Evolutionary conservation across 192 early-diverging fungal genomes (phyloP), one percentile per base, ranked within the genome.

Genomic region (Linnemannia zychae): DNA sequence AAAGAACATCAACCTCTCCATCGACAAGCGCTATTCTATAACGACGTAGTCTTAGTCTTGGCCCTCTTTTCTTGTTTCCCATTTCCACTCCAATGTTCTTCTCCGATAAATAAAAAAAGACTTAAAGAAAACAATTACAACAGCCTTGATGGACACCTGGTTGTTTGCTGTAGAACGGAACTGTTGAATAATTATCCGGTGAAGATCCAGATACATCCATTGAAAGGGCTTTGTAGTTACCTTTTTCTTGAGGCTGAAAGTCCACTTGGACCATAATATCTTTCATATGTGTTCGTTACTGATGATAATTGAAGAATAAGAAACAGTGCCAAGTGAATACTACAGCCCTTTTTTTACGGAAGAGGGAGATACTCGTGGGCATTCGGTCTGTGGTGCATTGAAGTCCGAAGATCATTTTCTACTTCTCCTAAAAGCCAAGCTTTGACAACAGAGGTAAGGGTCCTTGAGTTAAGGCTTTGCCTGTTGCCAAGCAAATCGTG

Each of bases 41-140:
- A 0, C 57, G 57, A 63, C 28, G 13, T 13, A 63, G 57, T 28
- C 22, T 24, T 22, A 57, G 24, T 22, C 57, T 63, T 63, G 24
- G 20, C 22, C 28, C 4, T 13, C 31, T 28, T 60, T 60, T 4
- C 11, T 53, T 57, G 2, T 28, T 63, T 31, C 22, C 24, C 15
- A 63, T 28, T 24, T 57, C n/a, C 4, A 24, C 57, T 28, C 4
- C 28, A 63, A 63, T 57, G n/a, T 31, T 31, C 57, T 28, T 31
- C 52, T 57, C n/a, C 57, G 57, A 63, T 63, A 63, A 63, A 63
- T 63, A 63, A 63, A 63, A 63, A 63, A 63, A 63, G 57, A 63
- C 12, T 11, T 15, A 63, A 31, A 63, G n/a, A 44, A 44, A 44
- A 44, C 40, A 3, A 44, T 44, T 6, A 44, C 57, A 63, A 63